Conservation (phyloP, 257 asterid species). For the Solanum ahanhuiri region DNA sequence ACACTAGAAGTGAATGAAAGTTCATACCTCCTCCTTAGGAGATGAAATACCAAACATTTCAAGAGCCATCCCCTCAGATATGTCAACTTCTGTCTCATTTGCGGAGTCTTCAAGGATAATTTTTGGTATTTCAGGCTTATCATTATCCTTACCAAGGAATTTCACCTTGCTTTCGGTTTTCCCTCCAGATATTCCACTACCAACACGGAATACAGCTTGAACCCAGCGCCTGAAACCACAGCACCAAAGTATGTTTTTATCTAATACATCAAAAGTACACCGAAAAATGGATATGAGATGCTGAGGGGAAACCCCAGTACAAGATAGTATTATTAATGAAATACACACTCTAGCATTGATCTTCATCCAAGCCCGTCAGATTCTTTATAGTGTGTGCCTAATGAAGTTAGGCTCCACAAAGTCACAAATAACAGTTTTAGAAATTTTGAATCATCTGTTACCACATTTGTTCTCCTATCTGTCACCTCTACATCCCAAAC, state of each 20-base stretch:
- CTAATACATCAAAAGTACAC: background rate
- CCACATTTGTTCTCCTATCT: background rate
- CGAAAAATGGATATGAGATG: background rate
- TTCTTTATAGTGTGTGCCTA: background rate
- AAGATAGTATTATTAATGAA: background rate
- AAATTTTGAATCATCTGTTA: background rate
- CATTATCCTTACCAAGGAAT: conserved; percentile 7
- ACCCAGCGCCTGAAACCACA: conserved; percentile 76
- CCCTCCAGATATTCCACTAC: conserved; percentile 10
- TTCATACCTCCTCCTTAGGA: conserved; percentile 59
- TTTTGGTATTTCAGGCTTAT: conserved; percentile 17
- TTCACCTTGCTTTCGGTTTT: conserved; percentile 9
- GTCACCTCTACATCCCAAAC: background rate
- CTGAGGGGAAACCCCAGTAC: background rate
- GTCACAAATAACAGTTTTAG: background rate
- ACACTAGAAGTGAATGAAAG: background rate
- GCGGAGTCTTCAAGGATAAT: conserved; percentile 13
- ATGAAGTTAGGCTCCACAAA: background rate
- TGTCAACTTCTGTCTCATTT: conserved; percentile 43
- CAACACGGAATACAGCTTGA: conserved; percentile 70
- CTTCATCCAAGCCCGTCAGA: background rate
- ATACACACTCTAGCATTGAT: background rate
- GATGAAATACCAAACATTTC: conserved; percentile 66
- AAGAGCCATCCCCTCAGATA: conserved; percentile 68
- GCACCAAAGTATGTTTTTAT: background rate